These are phyloP conservation scores for Nemania serpens DNA, from an alignment of 2,329 filamentous ascomycete species.

Conservation along the genomic window DNA sequence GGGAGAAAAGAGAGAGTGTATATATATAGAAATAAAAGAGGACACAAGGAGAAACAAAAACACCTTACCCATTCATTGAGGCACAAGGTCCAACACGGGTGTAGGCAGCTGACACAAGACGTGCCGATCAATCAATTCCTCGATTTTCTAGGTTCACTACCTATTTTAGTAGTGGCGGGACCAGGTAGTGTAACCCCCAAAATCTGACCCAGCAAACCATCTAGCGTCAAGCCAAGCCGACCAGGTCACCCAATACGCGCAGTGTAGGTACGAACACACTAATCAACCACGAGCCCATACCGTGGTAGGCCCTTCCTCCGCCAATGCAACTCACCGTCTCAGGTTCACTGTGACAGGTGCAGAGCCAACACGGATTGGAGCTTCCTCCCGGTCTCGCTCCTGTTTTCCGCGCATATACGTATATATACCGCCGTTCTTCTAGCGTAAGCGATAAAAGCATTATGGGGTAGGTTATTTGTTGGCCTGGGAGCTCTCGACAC, in stretches of 20 bases:
- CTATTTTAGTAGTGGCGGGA: constrained; percentile 23
- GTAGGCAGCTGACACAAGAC: constrained; percentile 10
- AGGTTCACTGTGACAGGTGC: neutral
- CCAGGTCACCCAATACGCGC: constrained; percentile 31
- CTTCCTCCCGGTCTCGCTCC: too few relatives aligned
- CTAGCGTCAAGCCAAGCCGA: constrained; percentile 33
- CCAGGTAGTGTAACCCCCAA: constrained; percentile 12
- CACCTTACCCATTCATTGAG: neutral
- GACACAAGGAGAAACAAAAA: neutral
- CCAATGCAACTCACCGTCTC: constrained; percentile 33
- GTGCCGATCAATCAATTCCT: constrained; percentile 24
- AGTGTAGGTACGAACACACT: neutral
- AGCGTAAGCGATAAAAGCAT: too few relatives aligned
- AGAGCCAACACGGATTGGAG: too few relatives aligned
- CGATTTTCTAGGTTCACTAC: constrained; percentile 18
- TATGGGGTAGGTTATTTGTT: too few relatives aligned
- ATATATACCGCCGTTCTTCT: too few relatives aligned
- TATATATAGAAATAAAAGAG: neutral
- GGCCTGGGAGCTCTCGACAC: too few relatives aligned
- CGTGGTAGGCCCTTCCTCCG: constrained; percentile 31
- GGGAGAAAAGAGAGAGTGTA: neutral
- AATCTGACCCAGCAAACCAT: constrained; percentile 34
- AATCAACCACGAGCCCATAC: too few relatives aligned
- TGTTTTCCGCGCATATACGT: too few relatives aligned
- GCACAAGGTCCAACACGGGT: constrained; percentile 13